Evolutionary conservation across 148 eudicot species (phyloP).

Genomic region (Rhododendron vialii): DNA sequence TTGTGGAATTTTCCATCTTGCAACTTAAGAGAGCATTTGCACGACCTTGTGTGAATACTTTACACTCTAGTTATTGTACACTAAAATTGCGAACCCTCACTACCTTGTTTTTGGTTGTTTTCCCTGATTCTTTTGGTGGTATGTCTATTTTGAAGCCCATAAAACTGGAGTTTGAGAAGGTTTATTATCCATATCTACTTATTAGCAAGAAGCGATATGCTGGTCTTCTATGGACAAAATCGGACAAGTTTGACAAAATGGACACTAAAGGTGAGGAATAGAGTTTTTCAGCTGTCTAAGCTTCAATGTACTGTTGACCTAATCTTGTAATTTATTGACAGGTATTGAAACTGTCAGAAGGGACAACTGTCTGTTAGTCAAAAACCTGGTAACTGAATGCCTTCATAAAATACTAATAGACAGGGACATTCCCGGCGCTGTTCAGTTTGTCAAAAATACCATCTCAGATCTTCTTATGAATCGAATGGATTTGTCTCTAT

Average conservation of each 20-base stretch:
- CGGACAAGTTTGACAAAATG: constrained; percentile 89
- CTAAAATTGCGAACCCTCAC: background rate
- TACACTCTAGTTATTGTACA: background rate
- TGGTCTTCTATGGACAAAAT: constrained; percentile 91
- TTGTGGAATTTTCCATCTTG: background rate
- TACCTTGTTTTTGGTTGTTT: background rate
- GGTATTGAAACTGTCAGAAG: constrained; percentile 97
- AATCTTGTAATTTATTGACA: constrained; percentile 25
- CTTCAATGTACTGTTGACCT: constrained; percentile 7
- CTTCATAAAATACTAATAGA: constrained; percentile 91
- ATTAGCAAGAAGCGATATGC: constrained; percentile 99
- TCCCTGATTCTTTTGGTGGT: constrained; percentile 10
- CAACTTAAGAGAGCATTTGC: background rate
- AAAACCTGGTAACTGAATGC: constrained; percentile 90
- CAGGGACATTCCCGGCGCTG: constrained; percentile 87
- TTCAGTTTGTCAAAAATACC: constrained; percentile 84
- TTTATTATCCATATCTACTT: constrained; percentile 84
- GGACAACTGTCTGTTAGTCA: constrained; percentile 92
- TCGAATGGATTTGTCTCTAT: constrained; percentile 90
- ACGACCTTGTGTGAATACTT: background rate
- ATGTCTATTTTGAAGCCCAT: constrained; percentile 60
- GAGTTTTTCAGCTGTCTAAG: background rate
- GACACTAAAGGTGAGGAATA: constrained; percentile 78
- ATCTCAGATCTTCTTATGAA: constrained; percentile 96
- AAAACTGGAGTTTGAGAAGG: constrained; percentile 96